These are phyloP conservation scores for Aspergillus olivimuriae DNA, from an alignment of 495 filamentous ascomycete genomes.

Conservation along the genomic window DNA sequence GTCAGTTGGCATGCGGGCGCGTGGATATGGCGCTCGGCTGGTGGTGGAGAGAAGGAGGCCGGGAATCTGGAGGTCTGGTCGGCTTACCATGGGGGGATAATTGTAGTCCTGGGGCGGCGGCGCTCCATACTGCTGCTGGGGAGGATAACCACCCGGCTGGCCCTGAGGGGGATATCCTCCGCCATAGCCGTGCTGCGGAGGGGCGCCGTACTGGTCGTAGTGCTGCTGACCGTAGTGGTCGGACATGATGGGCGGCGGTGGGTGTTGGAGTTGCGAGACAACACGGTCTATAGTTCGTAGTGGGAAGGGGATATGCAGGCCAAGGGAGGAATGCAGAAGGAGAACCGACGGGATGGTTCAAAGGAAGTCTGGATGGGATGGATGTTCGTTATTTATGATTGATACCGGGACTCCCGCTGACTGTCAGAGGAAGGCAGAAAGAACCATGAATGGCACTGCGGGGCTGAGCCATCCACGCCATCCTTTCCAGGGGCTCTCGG, in stretches of 20 bases:
- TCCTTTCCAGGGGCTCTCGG: no score
- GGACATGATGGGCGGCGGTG: conserved; percentile 10
- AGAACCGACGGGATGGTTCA: not conserved
- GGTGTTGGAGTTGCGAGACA: not conserved
- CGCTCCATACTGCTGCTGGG: conserved; percentile 19
- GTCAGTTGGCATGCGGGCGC: no score
- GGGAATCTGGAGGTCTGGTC: not conserved
- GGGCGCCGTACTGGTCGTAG: conserved; percentile 11
- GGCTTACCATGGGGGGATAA: conserved; percentile 22
- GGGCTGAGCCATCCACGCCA: no score
- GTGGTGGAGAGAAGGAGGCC: not conserved
- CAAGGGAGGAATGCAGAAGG: not conserved
- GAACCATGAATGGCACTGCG: not conserved
- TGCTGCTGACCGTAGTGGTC: conserved; percentile 7
- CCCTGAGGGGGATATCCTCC: conserved; percentile 6
- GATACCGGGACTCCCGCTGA: not conserved
- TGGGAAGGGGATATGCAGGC: not conserved
- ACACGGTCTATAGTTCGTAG: no score
- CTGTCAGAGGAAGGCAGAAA: not conserved
- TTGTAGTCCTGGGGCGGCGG: conserved; percentile 24
- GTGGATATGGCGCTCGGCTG: conserved; percentile 9
- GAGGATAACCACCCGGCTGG: conserved; percentile 19
- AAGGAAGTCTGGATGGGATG: not conserved
- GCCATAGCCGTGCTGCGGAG: conserved; percentile 10
- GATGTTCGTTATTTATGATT: not conserved